These are phyloP conservation scores for Penicillium ucsense DNA, from an alignment of 495 filamentous ascomycete genomes.

Conservation along the genomic window DNA sequence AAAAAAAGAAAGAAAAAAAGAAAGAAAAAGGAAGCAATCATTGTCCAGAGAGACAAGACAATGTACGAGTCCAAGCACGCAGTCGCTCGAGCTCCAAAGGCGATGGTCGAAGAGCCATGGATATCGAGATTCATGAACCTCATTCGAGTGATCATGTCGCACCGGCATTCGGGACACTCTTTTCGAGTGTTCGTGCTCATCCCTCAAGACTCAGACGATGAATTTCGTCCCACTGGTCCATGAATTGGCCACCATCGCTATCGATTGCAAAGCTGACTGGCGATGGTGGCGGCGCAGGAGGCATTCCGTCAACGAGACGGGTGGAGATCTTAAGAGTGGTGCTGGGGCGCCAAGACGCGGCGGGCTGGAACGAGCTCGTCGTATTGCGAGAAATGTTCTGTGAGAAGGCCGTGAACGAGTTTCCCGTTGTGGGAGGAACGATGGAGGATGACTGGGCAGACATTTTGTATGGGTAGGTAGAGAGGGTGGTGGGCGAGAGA, in stretches of 20 bases:
- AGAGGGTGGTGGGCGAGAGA: slow-evolving; percentile 1
- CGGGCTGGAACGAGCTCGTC: slow-evolving; percentile 15
- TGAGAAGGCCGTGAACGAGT: slow-evolving; percentile 21
- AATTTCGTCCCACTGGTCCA: slow-evolving; percentile 9
- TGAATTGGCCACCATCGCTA: slow-evolving; percentile 7
- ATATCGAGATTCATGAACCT: not conserved
- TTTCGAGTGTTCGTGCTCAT: not conserved
- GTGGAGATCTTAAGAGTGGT: slow-evolving; percentile 13
- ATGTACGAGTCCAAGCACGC: too few species aligned
- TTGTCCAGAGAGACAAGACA: too few species aligned
- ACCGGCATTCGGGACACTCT: not conserved
- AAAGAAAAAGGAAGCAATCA: too few species aligned
- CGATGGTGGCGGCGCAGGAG: slow-evolving; percentile 39
- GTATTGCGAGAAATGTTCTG: slow-evolving; percentile 36
- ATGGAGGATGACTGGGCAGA: slow-evolving; percentile 5
- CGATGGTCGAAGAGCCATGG: not conserved
- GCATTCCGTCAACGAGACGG: slow-evolving; percentile 27
- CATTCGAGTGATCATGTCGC: not conserved
- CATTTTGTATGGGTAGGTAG: slow-evolving; percentile 10
- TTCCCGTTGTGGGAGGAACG: slow-evolving; percentile 15
- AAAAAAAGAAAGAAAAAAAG: too few species aligned
- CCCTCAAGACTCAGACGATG: slow-evolving; percentile 13
- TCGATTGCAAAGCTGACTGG: slow-evolving; percentile 30
- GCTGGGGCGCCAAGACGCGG: slow-evolving; percentile 1
- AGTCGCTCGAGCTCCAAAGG: too few species aligned